A percentile compares a stretch with the other conserved stretches of the same genome.
phyloP scores from a whole-genome alignment of 495 filamentous ascomycete genomes.

The Pyronema omphalodes region DNA sequence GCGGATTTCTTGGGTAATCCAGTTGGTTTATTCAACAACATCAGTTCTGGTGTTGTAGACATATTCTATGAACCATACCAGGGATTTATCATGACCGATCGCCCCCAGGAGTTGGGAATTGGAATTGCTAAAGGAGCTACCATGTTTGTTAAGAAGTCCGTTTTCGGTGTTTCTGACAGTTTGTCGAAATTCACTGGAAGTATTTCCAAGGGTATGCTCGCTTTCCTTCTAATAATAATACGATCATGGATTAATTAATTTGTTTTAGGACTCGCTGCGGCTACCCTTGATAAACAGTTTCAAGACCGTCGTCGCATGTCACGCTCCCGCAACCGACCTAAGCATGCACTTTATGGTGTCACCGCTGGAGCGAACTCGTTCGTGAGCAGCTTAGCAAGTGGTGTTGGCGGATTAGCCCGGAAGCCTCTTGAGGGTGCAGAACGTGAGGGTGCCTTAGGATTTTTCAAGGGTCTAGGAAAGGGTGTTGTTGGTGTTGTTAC shows the following conservation, averaged over 20 bases:
- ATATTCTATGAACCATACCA: slow-evolving; percentile 99
- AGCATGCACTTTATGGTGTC: slow-evolving; percentile 91
- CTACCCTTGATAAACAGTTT: slow-evolving; percentile 95
- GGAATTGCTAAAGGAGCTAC: slow-evolving; percentile 93
- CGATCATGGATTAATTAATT: not conserved
- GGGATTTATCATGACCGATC: slow-evolving; percentile 87
- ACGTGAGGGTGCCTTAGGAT: slow-evolving; percentile 79
- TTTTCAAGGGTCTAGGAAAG: slow-evolving; percentile 95
- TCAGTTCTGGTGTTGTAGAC: slow-evolving; percentile 87
- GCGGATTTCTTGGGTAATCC: slow-evolving; percentile 98
- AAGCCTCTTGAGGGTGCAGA: slow-evolving; percentile 93
- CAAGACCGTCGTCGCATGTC: slow-evolving; percentile 91
- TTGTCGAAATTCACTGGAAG: slow-evolving; percentile 92
- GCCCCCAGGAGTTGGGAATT: slow-evolving; percentile 79
- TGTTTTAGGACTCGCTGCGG: slow-evolving; percentile 48
- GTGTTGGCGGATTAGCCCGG: slow-evolving; percentile 76
- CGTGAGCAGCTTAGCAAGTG: slow-evolving; percentile 74
- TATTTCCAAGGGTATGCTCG: slow-evolving; percentile 59
- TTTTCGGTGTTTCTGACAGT: slow-evolving; percentile 89
- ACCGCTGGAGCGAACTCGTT: slow-evolving; percentile 91
- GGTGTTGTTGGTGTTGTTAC: slow-evolving; percentile 81
- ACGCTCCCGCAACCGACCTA: slow-evolving; percentile 78
- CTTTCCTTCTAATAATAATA: not conserved
- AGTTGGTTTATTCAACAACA: slow-evolving; percentile 92
- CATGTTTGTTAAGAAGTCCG: slow-evolving; percentile 94